Evolutionary conservation across 352 stramenopile genomes (phyloP).

Genomic region (Albugo laibachii): DNA sequence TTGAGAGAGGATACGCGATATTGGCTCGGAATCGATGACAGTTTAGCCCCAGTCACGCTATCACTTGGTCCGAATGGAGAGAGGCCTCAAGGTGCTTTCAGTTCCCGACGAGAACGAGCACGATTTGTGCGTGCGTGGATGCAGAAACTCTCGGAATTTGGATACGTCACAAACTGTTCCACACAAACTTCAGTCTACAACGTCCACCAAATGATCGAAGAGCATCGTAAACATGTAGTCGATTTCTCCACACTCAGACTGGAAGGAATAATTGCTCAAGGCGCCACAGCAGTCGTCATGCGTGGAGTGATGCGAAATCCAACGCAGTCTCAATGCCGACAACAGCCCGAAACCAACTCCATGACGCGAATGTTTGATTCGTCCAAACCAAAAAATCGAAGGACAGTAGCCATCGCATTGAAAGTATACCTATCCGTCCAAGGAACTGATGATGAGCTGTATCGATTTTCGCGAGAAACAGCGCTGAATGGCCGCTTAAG

Average conservation of each 20-base stretch:
- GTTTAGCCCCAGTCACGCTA: neutral
- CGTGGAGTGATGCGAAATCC: constrained; percentile 31
- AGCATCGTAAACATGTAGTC: constrained; percentile 61
- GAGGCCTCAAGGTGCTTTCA: too few relatives aligned
- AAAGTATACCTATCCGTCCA: constrained; percentile 77
- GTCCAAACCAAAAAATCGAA: neutral
- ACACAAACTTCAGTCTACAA: constrained; percentile 77
- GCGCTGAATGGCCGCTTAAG: constrained; percentile 62
- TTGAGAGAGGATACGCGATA: constrained; percentile 66
- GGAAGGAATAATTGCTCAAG: constrained; percentile 59
- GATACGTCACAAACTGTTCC: constrained; percentile 77
- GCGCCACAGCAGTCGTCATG: constrained; percentile 70
- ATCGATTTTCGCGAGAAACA: constrained; percentile 61
- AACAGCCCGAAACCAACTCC: too few relatives aligned
- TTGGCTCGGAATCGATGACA: constrained; percentile 37
- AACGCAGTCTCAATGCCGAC: constrained; percentile 6
- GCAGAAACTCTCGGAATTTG: constrained; percentile 49
- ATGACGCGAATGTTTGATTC: too few relatives aligned
- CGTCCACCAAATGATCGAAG: constrained; percentile 77
- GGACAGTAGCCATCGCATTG: constrained; percentile 22
- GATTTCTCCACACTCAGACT: constrained; percentile 55
- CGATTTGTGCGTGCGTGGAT: constrained; percentile 25
- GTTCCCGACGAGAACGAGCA: too few relatives aligned
- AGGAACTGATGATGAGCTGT: constrained; percentile 64
- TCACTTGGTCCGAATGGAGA: too few relatives aligned